phyloP scores from a whole-genome alignment of 2,329 filamentous ascomycete genomes.

The Ophiostoma piceae region DNA sequence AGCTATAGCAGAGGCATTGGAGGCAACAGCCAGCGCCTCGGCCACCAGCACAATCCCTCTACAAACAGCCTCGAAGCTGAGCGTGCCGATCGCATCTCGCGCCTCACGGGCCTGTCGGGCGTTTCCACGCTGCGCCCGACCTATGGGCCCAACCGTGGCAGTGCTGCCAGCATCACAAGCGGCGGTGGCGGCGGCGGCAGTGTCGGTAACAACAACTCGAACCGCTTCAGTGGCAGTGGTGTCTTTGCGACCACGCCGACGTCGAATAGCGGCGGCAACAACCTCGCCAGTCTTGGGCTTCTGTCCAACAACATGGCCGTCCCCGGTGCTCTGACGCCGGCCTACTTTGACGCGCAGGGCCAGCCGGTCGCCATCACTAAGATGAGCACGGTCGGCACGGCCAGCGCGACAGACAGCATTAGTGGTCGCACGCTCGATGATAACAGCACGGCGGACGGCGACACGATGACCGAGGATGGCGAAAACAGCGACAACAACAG shows the following conservation, averaged over 20 bases:
- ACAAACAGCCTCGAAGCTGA: slow-evolving; percentile 80
- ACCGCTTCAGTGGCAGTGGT: slow-evolving; percentile 14
- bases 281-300: slow-evolving; percentile 26
- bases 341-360: slow-evolving; percentile 76
- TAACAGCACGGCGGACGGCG: slow-evolving; percentile 44
- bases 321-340: slow-evolving; percentile 46
- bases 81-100: slow-evolving; percentile 90
- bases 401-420: slow-evolving; percentile 59
- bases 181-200: slow-evolving; percentile 26
- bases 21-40: slow-evolving; percentile 41
- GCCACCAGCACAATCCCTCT: slow-evolving; percentile 56
- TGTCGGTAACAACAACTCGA: slow-evolving; percentile 1
- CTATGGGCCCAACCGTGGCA: slow-evolving; percentile 28
- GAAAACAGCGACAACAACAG: slow-evolving; percentile 50
- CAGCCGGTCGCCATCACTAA: slow-evolving; percentile 63
- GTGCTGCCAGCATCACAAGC: slow-evolving; percentile 25
- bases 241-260: slow-evolving; percentile 42
- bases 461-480: slow-evolving; percentile 43
- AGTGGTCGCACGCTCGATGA: slow-evolving; percentile 33
- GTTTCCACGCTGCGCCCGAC: slow-evolving; percentile 65
- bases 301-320: slow-evolving; percentile 21
- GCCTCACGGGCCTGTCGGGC: slow-evolving; percentile 83
- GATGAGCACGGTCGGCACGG: slow-evolving; percentile 87
- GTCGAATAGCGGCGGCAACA: slow-evolving; percentile 35
- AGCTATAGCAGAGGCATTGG: slow-evolving; percentile 37